Evolutionary conservation across 2,329 filamentous ascomycete genomes (phyloP).

Genomic region (Trichoderma simmonsii): DNA sequence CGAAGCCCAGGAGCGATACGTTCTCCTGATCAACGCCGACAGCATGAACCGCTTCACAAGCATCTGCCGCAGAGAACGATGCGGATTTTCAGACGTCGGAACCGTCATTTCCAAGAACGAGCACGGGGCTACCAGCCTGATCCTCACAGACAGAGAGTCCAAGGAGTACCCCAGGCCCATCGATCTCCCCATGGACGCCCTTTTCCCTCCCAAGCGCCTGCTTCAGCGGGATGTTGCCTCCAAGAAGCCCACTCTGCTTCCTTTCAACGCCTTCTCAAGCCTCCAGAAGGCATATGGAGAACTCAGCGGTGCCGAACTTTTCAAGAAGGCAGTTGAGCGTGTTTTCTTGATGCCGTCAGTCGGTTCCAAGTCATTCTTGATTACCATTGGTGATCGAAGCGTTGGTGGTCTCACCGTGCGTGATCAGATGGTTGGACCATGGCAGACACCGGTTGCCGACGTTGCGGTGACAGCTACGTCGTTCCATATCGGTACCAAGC

Average conservation of each 20-base stretch:
- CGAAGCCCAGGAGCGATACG: conserved; percentile 94
- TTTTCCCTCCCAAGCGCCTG: conserved; percentile 86
- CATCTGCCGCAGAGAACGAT: conserved; percentile 77
- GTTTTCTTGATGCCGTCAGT: conserved; percentile 85
- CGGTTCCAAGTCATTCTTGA: conserved; percentile 95
- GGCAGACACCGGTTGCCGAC: conserved; percentile 92
- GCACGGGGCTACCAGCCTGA: conserved; percentile 65
- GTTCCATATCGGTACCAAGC: conserved; percentile 61
- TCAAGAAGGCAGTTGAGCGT: conserved; percentile 68
- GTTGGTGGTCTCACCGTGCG: conserved; percentile 85
- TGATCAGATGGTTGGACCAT: conserved; percentile 95
- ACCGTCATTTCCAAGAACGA: conserved; percentile 63
- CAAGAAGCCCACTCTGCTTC: conserved; percentile 61
- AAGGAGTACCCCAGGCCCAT: conserved; percentile 73
- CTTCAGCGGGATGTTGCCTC: conserved; percentile 72
- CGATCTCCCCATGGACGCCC: conserved; percentile 80
- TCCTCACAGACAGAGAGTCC: conserved; percentile 79
- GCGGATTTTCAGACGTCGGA: conserved; percentile 89
- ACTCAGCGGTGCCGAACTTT: conserved; percentile 49
- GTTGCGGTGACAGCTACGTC: conserved; percentile 88
- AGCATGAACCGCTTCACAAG: conserved; percentile 72
- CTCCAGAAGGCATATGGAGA: conserved; percentile 63
- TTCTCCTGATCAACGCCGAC: conserved; percentile 80
- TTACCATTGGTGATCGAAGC: conserved; percentile 91
- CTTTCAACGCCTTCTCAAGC: conserved; percentile 66